Conservation (phyloP, 2,329 filamentous ascomycete genomes). For the Ophiostoma tasmaniense region DNA sequence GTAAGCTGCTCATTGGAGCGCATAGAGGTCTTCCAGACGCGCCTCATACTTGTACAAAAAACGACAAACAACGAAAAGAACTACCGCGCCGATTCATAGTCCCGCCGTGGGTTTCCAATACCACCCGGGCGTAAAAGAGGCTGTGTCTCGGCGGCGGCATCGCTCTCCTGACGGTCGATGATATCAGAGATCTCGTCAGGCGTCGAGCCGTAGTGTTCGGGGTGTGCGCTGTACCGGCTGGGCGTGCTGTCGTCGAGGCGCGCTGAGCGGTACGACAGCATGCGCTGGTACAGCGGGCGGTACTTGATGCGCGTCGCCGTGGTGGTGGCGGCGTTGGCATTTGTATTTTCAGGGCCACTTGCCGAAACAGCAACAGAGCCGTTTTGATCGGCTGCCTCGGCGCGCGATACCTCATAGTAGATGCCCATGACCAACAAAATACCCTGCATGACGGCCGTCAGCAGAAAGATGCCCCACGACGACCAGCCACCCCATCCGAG, state of each 20-base stretch:
- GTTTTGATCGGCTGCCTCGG: not conserved
- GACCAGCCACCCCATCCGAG: conserved; percentile 84
- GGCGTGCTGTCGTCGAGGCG: conserved; percentile 44
- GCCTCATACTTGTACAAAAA: not conserved
- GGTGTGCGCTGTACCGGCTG: conserved; percentile 43
- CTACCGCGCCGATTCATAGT: conserved; percentile 10
- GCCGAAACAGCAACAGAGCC: too few species aligned
- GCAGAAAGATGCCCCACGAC: conserved; percentile 83
- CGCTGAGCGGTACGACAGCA: conserved; percentile 33
- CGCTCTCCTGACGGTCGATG: conserved; percentile 41
- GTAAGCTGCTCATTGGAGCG: not conserved
- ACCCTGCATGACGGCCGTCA: conserved; percentile 81
- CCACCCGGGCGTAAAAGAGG: conserved; percentile 43
- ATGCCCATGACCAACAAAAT: conserved; percentile 71
- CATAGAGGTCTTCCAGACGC: not conserved
- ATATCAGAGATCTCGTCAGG: conserved; percentile 44
- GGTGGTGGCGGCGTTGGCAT: conserved; percentile 7
- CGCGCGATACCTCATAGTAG: conserved; percentile 49
- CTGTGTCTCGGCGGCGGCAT: conserved; percentile 42
- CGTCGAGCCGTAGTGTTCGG: conserved; percentile 43
- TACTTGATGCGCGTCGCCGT: conserved; percentile 19
- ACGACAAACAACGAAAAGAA: not conserved
- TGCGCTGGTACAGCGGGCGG: conserved; percentile 30
- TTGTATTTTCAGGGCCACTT: not conserved
- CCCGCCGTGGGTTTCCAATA: conserved; percentile 35